These are phyloP conservation scores for Microascus cirrosus DNA, from an alignment of 2,329 filamentous ascomycete species.

Conservation along the genomic window DNA sequence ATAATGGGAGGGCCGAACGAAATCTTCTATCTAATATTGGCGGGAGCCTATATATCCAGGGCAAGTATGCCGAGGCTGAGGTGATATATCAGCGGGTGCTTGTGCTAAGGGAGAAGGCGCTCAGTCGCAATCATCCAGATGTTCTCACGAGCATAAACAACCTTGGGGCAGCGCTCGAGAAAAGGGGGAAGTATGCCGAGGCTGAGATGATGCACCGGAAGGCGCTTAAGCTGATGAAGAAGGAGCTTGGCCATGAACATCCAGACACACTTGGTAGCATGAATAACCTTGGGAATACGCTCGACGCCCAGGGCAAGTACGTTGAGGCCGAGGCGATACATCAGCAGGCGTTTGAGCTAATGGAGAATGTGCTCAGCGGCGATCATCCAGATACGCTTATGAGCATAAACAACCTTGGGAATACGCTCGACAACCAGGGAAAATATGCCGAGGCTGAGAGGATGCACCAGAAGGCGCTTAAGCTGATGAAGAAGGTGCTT, in stretches of 20 bases:
- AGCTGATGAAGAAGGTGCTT: background rate
- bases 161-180: background rate
- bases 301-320: background rate
- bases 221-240: conserved; percentile 6
- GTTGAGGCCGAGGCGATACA: background rate
- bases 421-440: background rate
- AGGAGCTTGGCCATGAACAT: conserved; percentile 9
- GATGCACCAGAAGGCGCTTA: background rate
- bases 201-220: background rate
- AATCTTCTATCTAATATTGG: background rate
- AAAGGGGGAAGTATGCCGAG: background rate
- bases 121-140: background rate
- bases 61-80: background rate
- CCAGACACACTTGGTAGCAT: conserved; percentile 5
- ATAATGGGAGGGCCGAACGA: background rate
- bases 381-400: background rate
- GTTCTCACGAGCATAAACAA: background rate
- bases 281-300: conserved; percentile 4
- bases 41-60: background rate
- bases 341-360: background rate
- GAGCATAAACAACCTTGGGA: background rate
- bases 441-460: background rate
- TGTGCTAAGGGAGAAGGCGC: background rate
- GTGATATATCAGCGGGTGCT: background rate
- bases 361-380: background rate